Conservation (phyloP, 106 monocot genomes). For the Narthecium ossifragum region DNA sequence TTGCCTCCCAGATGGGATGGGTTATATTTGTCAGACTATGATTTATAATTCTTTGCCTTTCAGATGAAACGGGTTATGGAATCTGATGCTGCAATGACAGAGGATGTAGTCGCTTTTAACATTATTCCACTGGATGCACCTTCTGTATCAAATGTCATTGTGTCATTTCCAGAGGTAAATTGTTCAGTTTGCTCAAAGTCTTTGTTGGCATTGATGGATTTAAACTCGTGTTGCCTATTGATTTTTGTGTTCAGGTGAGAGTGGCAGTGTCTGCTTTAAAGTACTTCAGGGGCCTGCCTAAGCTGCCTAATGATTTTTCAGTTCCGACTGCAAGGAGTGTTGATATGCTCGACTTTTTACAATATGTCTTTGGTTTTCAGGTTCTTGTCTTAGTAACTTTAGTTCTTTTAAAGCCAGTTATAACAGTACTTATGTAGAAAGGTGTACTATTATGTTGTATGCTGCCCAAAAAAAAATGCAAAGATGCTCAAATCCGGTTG, state of each 20-base stretch:
- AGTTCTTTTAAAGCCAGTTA: too few relatives aligned
- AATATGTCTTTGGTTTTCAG: conserved; percentile 96
- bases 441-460: too few relatives aligned
- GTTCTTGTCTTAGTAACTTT: too few relatives aligned
- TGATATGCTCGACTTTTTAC: conserved; percentile 87
- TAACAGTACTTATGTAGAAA: too few relatives aligned
- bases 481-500: too few relatives aligned
- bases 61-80: conserved; percentile 84
- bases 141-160: conserved; percentile 63
- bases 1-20: background rate
- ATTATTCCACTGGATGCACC: conserved; percentile 87
- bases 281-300: conserved; percentile 56
- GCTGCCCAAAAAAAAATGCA: too few relatives aligned
- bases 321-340: conserved; percentile 50
- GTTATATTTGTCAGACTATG: background rate
- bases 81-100: conserved; percentile 85
- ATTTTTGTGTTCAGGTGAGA: conserved; percentile 74
- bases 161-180: conserved; percentile 58
- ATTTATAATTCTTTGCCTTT: background rate
- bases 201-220: too few relatives aligned
- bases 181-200: background rate
- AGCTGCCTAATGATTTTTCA: conserved; percentile 59
- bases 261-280: conserved; percentile 74
- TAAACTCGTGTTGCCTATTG: too few relatives aligned
- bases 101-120: conserved; percentile 80